Evolutionary conservation across 768 basidiomycete species (phyloP).

Genomic region (Russula earlei): DNA sequence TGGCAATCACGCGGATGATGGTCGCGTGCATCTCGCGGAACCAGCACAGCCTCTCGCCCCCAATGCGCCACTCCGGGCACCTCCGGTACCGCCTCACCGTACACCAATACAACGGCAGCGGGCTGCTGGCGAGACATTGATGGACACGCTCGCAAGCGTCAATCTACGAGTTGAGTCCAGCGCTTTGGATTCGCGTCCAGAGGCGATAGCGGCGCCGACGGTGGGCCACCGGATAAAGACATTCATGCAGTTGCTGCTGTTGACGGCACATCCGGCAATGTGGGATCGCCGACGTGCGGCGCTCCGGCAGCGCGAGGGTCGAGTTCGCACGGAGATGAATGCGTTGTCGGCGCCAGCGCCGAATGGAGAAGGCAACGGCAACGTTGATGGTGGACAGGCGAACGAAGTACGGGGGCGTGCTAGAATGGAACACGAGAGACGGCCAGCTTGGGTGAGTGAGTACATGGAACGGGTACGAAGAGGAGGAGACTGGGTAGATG

Average conservation of each 20-base stretch:
- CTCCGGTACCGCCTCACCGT: neutral
- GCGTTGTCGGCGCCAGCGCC: neutral
- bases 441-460: constrained; percentile 11
- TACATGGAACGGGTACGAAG: constrained; percentile 11
- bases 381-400: neutral
- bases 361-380: constrained; percentile 1
- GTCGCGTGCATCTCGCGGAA: constrained; percentile 2
- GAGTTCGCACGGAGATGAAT: constrained; percentile 13
- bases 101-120: neutral
- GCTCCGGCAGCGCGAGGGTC: constrained; percentile 18
- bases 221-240: constrained; percentile 12
- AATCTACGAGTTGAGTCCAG: constrained; percentile 10
- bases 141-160: constrained; percentile 11
- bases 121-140: neutral
- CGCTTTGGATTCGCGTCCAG: constrained; percentile 6
- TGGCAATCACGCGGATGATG: constrained; percentile 1
- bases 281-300: constrained; percentile 20
- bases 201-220: neutral
- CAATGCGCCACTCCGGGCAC: neutral
- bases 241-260: constrained; percentile 10
- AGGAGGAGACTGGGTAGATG: constrained; percentile 18
- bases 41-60: neutral
- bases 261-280: constrained; percentile 19
- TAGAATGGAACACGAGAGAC: neutral
- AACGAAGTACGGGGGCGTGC: neutral